A percentile compares a stretch with the other conserved stretches of the same genome.
phyloP scores from a whole-genome alignment of 805 yeast species.

The Sugiyamaella chiloensis region DNA sequence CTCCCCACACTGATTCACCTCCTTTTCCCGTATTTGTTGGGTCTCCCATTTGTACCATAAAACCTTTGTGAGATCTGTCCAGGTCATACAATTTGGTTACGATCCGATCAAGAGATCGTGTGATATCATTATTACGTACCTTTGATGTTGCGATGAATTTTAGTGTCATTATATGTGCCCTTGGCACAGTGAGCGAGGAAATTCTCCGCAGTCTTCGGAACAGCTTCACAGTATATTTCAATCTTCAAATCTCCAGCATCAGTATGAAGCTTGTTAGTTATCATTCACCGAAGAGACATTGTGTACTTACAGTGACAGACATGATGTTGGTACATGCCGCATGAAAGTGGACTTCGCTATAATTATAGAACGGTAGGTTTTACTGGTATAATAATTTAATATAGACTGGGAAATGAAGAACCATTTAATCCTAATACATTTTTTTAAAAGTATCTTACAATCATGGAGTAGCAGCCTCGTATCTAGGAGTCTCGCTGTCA shows the following conservation, averaged over 20 bases:
- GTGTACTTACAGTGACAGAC: constrained; percentile 13
- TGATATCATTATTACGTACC: constrained; percentile 34
- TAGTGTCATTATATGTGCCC: constrained; percentile 38
- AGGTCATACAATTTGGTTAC: background rate
- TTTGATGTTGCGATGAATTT: constrained; percentile 39
- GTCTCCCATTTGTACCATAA: constrained; percentile 37
- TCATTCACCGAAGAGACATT: too few relatives aligned
- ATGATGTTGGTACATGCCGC: constrained; percentile 4
- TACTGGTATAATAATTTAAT: too few relatives aligned
- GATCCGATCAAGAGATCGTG: too few relatives aligned
- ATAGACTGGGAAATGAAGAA: too few relatives aligned
- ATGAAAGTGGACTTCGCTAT: constrained; percentile 6
- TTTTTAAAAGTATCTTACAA: background rate
- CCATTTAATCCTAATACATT: too few relatives aligned
- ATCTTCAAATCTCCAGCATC: constrained; percentile 39
- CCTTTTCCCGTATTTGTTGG: constrained; percentile 38
- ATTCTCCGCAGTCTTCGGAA: constrained; percentile 42
- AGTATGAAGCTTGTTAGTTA: constrained; percentile 38
- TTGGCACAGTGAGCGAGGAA: constrained; percentile 46
- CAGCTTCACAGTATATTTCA: constrained; percentile 39
- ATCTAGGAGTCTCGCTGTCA: constrained; percentile 31
- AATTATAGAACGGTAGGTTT: too few relatives aligned
- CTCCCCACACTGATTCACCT: constrained; percentile 46
- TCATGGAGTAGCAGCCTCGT: constrained; percentile 28
- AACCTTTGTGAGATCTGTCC: constrained; percentile 25